Percentiles rank a stretch among this genome's conserved stretches.
These are phyloP conservation scores for Xylaria digitata DNA, from an alignment of 2,329 filamentous ascomycete genomes.

Conservation along the genomic window DNA sequence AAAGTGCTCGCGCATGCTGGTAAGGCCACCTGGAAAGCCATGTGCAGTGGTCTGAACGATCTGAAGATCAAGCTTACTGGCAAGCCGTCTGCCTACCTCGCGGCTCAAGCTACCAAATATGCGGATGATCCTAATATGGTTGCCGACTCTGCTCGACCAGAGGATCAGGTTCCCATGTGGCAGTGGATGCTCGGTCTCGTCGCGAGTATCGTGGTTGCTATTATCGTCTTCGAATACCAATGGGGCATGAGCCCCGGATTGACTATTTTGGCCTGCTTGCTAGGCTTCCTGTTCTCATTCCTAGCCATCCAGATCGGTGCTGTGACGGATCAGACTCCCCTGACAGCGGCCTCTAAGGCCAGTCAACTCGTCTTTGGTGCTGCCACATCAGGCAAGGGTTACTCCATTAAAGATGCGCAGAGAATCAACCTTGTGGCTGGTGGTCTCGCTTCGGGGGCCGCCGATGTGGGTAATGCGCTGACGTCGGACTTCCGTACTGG, in stretches of 20 bases:
- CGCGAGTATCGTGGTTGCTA: conserved; percentile 61
- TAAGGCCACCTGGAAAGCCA: conserved; percentile 61
- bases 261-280: conserved; percentile 65
- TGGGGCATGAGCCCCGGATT: conserved; percentile 68
- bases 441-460: conserved; percentile 65
- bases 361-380: conserved; percentile 76
- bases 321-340: conserved; percentile 70
- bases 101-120: conserved; percentile 52
- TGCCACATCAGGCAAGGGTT: conserved; percentile 67
- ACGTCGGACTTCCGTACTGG: conserved; percentile 75
- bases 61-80: conserved; percentile 53
- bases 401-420: conserved; percentile 64
- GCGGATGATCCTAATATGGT: conserved; percentile 55
- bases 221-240: conserved; percentile 63
- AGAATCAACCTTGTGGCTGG: conserved; percentile 74
- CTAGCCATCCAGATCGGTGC: conserved; percentile 70
- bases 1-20: conserved; percentile 54
- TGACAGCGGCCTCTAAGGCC: conserved; percentile 75
- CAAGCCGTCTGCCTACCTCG: conserved; percentile 57
- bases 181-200: conserved; percentile 63
- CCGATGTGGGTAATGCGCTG: conserved; percentile 64
- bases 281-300: conserved; percentile 71
- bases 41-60: conserved; percentile 56
- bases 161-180: conserved; percentile 64
- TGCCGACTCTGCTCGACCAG: conserved; percentile 60